Evolutionary conservation across 1,139 yeast genomes (phyloP).

Genomic region (Yamadazyma kanchanaburiensis): DNA sequence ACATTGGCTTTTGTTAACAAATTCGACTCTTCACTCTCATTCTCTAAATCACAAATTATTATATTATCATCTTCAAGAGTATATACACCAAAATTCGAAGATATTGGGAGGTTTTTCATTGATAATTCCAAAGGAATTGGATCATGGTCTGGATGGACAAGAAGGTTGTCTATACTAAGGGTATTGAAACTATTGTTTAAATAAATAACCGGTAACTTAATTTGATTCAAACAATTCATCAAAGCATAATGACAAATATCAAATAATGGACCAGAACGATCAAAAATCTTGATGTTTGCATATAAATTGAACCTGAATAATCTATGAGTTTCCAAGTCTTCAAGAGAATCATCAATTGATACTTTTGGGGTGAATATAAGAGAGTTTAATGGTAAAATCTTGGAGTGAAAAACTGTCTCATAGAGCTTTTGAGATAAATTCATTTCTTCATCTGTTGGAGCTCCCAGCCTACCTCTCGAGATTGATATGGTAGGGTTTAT

Average conservation of each 20-base stretch:
- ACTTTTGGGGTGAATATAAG: conserved; percentile 40
- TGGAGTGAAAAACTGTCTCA: conserved; percentile 56
- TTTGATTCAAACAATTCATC: conserved; percentile 57
- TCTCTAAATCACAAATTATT: conserved; percentile 14
- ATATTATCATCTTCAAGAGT: conserved; percentile 9
- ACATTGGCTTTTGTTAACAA: conserved; percentile 11
- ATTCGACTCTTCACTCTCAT: conserved; percentile 15
- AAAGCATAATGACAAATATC: conserved; percentile 76
- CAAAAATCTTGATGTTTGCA: conserved; percentile 74
- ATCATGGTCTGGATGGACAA: conserved; percentile 10
- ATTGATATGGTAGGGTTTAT: conserved; percentile 81
- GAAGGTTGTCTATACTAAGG: conserved; percentile 22
- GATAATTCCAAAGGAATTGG: conserved; percentile 28
- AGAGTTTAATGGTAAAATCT: conserved; percentile 41
- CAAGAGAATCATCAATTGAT: conserved; percentile 27
- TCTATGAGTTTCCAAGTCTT: conserved; percentile 31
- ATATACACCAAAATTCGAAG: conserved; percentile 64
- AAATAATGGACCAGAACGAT: conserved; percentile 77
- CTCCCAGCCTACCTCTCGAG: conserved; percentile 68
- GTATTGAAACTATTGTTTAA: conserved; percentile 32
- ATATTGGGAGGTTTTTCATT: conserved; percentile 34
- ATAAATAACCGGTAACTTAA: conserved; percentile 65
- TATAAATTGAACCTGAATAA: conserved; percentile 55
- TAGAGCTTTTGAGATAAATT: conserved; percentile 66
- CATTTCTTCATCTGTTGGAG: conserved; percentile 92